These are phyloP conservation scores for Acaromyces ingoldii DNA, from an alignment of 1,284 basidiomycete species.

Conservation along the genomic window DNA sequence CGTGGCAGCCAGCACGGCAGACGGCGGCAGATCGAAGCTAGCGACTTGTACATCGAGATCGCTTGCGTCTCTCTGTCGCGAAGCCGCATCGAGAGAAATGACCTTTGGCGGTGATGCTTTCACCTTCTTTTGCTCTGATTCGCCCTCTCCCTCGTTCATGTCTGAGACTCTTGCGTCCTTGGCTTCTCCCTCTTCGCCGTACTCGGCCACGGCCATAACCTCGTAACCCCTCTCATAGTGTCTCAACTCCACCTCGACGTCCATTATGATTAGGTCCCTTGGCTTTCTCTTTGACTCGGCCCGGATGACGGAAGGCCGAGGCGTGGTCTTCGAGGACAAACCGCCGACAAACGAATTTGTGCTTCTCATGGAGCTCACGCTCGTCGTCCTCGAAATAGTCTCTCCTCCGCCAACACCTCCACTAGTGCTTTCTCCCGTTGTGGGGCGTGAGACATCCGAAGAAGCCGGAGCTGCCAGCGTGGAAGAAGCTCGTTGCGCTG, in stretches of 20 bases:
- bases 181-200: background rate
- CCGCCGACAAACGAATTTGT: conserved; percentile 3
- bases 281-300: conserved; percentile 20
- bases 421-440: background rate
- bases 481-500: conserved; percentile 9
- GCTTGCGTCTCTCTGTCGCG: background rate
- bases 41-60: conserved; percentile 8
- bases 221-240: conserved; percentile 47
- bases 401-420: background rate
- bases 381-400: conserved; percentile 22
- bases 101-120: no score
- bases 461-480: background rate
- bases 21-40: conserved; percentile 44
- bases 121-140: background rate
- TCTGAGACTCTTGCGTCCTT: no score
- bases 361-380: conserved; percentile 25
- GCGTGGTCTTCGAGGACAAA: conserved; percentile 15
- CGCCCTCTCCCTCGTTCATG: no score
- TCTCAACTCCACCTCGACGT: conserved; percentile 44
- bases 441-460: background rate
- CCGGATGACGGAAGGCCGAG: conserved; percentile 25
- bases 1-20: conserved; percentile 46
- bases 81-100: no score
- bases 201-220: conserved; percentile 31
- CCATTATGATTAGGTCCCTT: conserved; percentile 30